These are phyloP conservation scores for Plenodomus lindquistii DNA, from an alignment of 2,329 filamentous ascomycete species.

Conservation along the genomic window DNA sequence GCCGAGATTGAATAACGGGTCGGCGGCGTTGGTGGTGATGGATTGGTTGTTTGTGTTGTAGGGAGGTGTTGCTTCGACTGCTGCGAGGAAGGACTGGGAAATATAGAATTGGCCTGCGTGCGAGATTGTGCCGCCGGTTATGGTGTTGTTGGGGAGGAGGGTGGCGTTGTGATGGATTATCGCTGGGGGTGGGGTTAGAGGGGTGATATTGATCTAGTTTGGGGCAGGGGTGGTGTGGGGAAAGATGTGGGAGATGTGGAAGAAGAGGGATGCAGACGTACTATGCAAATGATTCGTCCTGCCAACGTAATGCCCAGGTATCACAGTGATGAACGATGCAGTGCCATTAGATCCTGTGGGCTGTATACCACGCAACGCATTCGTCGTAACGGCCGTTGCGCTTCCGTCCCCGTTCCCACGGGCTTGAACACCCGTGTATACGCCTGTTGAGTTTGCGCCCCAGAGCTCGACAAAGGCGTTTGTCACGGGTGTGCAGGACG, in stretches of 20 bases:
- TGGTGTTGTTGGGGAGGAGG: slow-evolving; percentile 55
- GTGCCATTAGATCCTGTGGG: slow-evolving; percentile 53
- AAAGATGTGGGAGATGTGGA: not conserved
- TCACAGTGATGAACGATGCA: slow-evolving; percentile 54
- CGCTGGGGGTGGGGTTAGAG: slow-evolving; percentile 15
- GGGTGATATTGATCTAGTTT: not conserved
- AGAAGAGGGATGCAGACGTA: slow-evolving; percentile 10
- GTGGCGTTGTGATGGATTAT: slow-evolving; percentile 45
- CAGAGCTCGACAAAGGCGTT: slow-evolving; percentile 59
- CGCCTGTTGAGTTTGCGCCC: slow-evolving; percentile 43
- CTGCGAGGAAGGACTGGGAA: slow-evolving; percentile 60
- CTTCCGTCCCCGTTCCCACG: slow-evolving; percentile 38
- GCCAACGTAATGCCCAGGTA: slow-evolving; percentile 49
- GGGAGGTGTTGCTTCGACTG: slow-evolving; percentile 54
- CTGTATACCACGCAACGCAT: slow-evolving; percentile 55
- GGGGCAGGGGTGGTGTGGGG: not conserved
- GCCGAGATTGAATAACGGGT: slow-evolving; percentile 53
- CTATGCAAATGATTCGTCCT: slow-evolving; percentile 40
- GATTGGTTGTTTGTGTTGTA: slow-evolving; percentile 50
- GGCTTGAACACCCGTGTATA: slow-evolving; percentile 54
- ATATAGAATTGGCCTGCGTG: slow-evolving; percentile 70
- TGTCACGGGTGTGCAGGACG: slow-evolving; percentile 56
- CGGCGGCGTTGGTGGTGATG: slow-evolving; percentile 56
- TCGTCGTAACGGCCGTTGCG: slow-evolving; percentile 29
- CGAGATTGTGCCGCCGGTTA: slow-evolving; percentile 55